A percentile compares a stretch with the other conserved stretches of the same genome.
phyloP scores from a whole-genome alignment of 2,329 filamentous ascomycete genomes.

The Penicillium decumbens region DNA sequence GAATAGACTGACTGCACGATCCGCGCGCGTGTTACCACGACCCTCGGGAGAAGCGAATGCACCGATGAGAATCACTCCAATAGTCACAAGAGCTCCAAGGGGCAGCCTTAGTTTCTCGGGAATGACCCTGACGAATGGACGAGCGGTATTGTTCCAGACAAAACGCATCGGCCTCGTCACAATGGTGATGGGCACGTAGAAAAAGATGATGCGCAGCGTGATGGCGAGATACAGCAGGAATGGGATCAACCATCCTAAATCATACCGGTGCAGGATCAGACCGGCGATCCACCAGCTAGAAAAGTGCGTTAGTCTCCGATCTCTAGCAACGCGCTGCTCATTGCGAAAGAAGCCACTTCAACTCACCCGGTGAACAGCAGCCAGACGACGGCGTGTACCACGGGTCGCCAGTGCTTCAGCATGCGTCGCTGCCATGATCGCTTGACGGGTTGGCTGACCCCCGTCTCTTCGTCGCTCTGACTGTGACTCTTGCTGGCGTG shows the following conservation, averaged over 20 bases:
- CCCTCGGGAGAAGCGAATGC: conserved; percentile 68
- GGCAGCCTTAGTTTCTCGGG: conserved; percentile 63
- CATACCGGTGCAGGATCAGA: conserved; percentile 65
- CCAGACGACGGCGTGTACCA: conserved; percentile 48
- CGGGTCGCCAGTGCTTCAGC: conserved; percentile 28
- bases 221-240: conserved; percentile 77
- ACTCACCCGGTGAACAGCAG: conserved; percentile 53
- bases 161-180: conserved; percentile 63
- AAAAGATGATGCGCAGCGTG: conserved; percentile 67
- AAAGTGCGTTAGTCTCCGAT: conserved; percentile 12
- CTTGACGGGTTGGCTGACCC: conserved; percentile 27
- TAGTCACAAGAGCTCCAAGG: conserved; percentile 58
- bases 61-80: conserved; percentile 71
- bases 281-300: conserved; percentile 70
- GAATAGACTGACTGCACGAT: conserved; percentile 75
- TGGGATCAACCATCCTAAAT: conserved; percentile 76
- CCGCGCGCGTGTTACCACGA: conserved; percentile 70
- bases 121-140: conserved; percentile 56
- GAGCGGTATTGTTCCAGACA: conserved; percentile 63
- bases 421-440: conserved; percentile 27
- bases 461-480: conserved; percentile 39
- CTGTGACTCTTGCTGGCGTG: conserved; percentile 30
- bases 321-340: not conserved
- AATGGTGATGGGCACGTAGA: conserved; percentile 65
- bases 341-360: not conserved